These are phyloP conservation scores for Lyophyllum semitale DNA, from an alignment of 768 basidiomycete species.

Conservation along the genomic window DNA sequence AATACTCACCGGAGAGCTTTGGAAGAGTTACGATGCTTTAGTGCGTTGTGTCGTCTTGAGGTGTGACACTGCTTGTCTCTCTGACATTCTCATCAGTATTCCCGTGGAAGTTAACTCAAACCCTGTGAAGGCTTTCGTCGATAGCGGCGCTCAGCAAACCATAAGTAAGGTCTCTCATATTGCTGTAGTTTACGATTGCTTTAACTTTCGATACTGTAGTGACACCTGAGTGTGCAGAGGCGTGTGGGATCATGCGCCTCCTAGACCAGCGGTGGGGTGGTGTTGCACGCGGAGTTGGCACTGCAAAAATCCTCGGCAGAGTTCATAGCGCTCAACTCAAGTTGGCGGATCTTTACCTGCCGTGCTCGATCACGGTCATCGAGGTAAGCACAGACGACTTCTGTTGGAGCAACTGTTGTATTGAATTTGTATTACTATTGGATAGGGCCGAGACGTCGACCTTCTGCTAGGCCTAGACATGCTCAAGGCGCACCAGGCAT, in stretches of 20 bases:
- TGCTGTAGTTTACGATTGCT: background rate
- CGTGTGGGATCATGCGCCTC: conserved; percentile 93
- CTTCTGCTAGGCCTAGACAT: conserved; percentile 99
- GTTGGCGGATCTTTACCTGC: conserved; percentile 77
- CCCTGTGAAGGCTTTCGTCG: conserved; percentile 95
- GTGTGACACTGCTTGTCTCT: background rate
- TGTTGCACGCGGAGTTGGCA: conserved; percentile 92
- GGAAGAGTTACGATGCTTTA: conserved; percentile 97
- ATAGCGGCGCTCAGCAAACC: conserved; percentile 95
- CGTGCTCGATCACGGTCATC: conserved; percentile 94
- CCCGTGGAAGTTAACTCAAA: conserved; percentile 89
- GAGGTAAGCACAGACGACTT: conserved; percentile 54
- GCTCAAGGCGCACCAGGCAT: conserved; percentile 96
- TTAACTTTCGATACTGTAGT: conserved; percentile 45
- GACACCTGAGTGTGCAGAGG: conserved; percentile 90
- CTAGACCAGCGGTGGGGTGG: conserved; percentile 86
- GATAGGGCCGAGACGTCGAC: conserved; percentile 86
- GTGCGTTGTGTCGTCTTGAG: conserved; percentile 44
- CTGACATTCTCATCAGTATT: conserved; percentile 52
- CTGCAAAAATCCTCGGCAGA: conserved; percentile 89
- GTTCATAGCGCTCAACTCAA: conserved; percentile 94
- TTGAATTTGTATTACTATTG: background rate
- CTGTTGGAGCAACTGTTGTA: background rate
- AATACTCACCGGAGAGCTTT: conserved; percentile 92
- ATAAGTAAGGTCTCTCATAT: conserved; percentile 67